phyloP scores from a whole-genome alignment of 192 early-diverging fungal species.

The Piromyces finnis region DNA sequence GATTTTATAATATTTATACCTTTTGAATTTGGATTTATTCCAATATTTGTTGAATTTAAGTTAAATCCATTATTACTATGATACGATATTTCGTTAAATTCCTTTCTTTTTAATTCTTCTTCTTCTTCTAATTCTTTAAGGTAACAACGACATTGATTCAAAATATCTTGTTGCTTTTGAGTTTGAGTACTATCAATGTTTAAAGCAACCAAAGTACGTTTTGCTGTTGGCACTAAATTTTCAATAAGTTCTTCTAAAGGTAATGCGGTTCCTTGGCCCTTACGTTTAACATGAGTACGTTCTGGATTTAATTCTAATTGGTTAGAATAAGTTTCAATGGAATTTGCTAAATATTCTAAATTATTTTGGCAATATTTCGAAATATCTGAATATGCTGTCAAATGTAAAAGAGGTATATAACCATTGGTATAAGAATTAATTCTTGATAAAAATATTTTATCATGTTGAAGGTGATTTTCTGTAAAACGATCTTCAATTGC shows the following conservation, averaged over 20 bases:
- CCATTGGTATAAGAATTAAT: not conserved
- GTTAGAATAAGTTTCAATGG: not conserved
- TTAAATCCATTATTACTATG: not conserved
- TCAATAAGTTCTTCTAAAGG: not conserved
- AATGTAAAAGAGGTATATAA: not conserved
- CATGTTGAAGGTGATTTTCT: not conserved
- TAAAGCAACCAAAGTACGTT: not conserved
- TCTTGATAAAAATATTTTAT: not conserved
- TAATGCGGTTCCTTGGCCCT: not conserved
- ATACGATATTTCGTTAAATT: not conserved
- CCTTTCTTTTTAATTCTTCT: not conserved
- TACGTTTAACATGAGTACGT: not conserved
- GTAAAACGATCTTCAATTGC: not conserved
- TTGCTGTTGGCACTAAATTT: not conserved
- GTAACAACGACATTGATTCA: not conserved
- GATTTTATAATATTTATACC: too few species aligned
- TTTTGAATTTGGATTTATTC: not conserved
- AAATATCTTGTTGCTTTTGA: not conserved
- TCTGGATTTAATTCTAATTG: not conserved
- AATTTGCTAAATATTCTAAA: not conserved
- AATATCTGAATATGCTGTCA: not conserved
- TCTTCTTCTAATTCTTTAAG: not conserved
- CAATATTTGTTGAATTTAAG: too few species aligned
- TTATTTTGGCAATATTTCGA: not conserved
- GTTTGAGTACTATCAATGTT: not conserved